Evolutionary conservation across 1,139 yeast species (phyloP).

Genomic region (Candida mesenterica): DNA sequence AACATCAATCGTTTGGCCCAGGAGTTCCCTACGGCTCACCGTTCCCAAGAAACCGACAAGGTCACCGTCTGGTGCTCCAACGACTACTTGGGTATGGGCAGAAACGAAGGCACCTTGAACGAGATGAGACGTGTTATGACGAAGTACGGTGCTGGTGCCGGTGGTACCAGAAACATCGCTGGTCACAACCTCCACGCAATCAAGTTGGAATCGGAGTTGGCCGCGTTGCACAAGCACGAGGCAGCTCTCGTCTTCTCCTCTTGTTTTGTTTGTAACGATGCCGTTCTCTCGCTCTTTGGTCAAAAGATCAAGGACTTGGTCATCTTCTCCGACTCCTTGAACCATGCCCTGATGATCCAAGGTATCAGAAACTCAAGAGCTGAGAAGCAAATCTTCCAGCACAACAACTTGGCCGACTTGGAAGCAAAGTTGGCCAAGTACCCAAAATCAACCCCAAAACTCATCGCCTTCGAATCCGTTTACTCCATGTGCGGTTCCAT

Average conservation of each 20-base stretch:
- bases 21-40: conserved; percentile 92
- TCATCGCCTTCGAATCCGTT: conserved; percentile 95
- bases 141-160: conserved; percentile 97
- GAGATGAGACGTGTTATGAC: conserved; percentile 81
- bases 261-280: conserved; percentile 96
- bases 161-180: conserved; percentile 98
- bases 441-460: conserved; percentile 83
- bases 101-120: conserved; percentile 64
- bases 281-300: conserved; percentile 88
- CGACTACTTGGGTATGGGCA: conserved; percentile 95
- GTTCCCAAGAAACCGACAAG: conserved; percentile 68
- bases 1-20: conserved; percentile 93
- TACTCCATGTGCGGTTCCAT: conserved; percentile 99
- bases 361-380: conserved; percentile 93
- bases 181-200: conserved; percentile 93
- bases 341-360: conserved; percentile 97
- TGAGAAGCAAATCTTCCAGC: conserved; percentile 85
- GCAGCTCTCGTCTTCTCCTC: conserved; percentile 94
- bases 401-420: conserved; percentile 80
- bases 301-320: conserved; percentile 87
- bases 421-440: conserved; percentile 74
- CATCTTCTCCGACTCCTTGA: conserved; percentile 86
- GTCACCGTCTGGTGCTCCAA: conserved; percentile 99
- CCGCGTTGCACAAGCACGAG: conserved; percentile 90
- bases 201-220: conserved; percentile 78